Evolutionary conservation across 1,284 basidiomycete genomes (phyloP), one percentile per base, ranked within the genome.

Genomic region (Melampsora larici-populina): DNA sequence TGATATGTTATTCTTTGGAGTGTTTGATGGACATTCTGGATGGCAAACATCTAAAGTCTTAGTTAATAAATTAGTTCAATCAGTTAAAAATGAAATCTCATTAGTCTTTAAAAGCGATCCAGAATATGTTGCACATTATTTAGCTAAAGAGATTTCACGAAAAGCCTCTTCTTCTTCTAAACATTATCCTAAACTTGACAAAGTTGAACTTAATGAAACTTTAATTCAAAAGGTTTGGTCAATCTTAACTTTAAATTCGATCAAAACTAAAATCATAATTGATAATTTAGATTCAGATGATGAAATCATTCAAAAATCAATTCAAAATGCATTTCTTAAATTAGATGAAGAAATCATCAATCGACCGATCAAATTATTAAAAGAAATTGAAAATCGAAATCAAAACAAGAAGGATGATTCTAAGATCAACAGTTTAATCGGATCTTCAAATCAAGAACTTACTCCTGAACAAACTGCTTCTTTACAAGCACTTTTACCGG

Each of bases 21-120:
- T 81, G 15, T 81, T 81, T 77, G 97, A 99, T 82, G 97, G 97
- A 1, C 97, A 99, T 83, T 87, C 89, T 1, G 97, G 94, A 0
- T 87, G 82, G 80, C 88, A 93, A 77, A 99, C 97, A 0, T 94
- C 92, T 5, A 88, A 89, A 78, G 87, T 97, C 40, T 89, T 99
- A 43, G 90, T 91, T 1, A 90, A 90, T 72, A 88, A 91, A 55
- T 88, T 99, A 78, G 92, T 98, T 79, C 92, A 92, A 46, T 91
- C 92, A 15, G 90, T 97, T 68, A 89, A 90, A 0, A 86, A 93
- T 67, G 91, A 96, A 82, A 88, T 99, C 36, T 85, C 86, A 60
- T 84, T 84, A 26, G 83, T 87, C 18, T 84, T 86, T 79, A 82
- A 85, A n/a, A 86, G 84, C 64, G 69, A 84, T 80, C 62, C 82